phyloP scores from a whole-genome alignment of 768 basidiomycete genomes.

The Megacollybia marginata region DNA sequence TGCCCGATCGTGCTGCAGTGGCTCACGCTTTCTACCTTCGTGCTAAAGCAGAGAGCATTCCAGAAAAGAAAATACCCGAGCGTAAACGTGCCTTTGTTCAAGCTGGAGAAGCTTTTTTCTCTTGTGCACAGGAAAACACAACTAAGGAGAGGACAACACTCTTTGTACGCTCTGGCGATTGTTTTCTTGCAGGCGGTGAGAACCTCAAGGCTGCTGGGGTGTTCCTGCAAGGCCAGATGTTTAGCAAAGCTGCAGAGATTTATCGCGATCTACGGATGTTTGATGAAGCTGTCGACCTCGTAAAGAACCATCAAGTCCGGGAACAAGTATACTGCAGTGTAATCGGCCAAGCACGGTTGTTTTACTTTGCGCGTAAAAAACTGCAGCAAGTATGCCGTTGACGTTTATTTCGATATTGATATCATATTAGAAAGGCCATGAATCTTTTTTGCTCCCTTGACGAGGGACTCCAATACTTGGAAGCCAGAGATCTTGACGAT shows the following conservation, averaged over 20 bases:
- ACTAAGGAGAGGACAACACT: constrained; percentile 26
- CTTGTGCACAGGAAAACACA: constrained; percentile 27
- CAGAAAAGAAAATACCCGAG: constrained; percentile 10
- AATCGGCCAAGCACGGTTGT: constrained; percentile 34
- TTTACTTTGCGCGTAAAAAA: constrained; percentile 30
- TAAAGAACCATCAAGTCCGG: constrained; percentile 28
- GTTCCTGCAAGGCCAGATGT: constrained; percentile 36
- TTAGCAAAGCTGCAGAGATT: constrained; percentile 32
- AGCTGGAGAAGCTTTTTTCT: constrained; percentile 44
- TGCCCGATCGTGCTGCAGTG: constrained; percentile 25
- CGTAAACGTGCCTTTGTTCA: constrained; percentile 20
- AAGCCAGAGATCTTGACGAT: constrained; percentile 43
- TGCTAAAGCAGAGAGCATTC: constrained; percentile 28
- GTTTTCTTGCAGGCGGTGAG: constrained; percentile 34
- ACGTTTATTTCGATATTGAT: not conserved
- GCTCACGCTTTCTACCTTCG: constrained; percentile 38
- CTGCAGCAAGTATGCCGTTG: constrained; percentile 17
- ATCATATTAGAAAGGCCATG: constrained; percentile 32
- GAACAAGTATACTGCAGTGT: constrained; percentile 26
- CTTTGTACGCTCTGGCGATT: constrained; percentile 36
- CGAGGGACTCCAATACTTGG: constrained; percentile 49
- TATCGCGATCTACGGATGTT: constrained; percentile 45
- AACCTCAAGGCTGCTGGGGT: constrained; percentile 34
- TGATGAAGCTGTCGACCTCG: constrained; percentile 43
- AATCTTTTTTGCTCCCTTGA: constrained; percentile 43